These are phyloP conservation scores for Pseudonitzschia multiseries DNA, from an alignment of 108 stramenopile genomes.

Conservation along the genomic window DNA sequence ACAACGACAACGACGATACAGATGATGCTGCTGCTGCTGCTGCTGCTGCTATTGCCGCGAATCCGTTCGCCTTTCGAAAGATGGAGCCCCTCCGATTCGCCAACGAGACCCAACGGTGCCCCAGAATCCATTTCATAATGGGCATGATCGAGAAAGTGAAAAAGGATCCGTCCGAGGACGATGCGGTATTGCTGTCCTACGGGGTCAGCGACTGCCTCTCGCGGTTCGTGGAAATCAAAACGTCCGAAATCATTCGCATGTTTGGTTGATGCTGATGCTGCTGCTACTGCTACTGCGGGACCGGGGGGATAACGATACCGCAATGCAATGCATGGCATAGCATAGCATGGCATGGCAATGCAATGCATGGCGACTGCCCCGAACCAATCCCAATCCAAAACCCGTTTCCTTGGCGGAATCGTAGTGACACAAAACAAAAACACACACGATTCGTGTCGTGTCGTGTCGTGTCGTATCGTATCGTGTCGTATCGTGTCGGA, in stretches of 20 bases:
- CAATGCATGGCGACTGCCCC: too few relatives aligned
- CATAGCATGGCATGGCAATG: too few relatives aligned
- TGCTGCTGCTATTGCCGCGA: too few relatives aligned
- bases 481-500: too few relatives aligned
- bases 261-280: neutral
- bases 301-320: too few relatives aligned
- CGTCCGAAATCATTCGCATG: slow-evolving; percentile 12
- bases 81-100: neutral
- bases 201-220: slow-evolving; percentile 20
- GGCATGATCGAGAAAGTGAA: slow-evolving; percentile 10
- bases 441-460: too few relatives aligned
- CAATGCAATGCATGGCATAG: too few relatives aligned
- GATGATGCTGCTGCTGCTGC: too few relatives aligned
- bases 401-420: too few relatives aligned
- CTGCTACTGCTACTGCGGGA: neutral
- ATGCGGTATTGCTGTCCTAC: slow-evolving; percentile 1
- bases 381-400: too few relatives aligned
- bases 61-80: neutral
- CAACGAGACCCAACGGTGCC: neutral
- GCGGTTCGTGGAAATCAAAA: slow-evolving; percentile 4
- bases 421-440: too few relatives aligned
- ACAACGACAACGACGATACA: neutral
- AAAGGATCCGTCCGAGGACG: neutral
- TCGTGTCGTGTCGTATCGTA: too few relatives aligned
- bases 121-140: slow-evolving; percentile 13